Percentiles rank a stretch among this genome's conserved stretches.
phyloP scores from a whole-genome alignment of 1,139 yeast genomes.

The Yamadazyma atmosphaerica region DNA sequence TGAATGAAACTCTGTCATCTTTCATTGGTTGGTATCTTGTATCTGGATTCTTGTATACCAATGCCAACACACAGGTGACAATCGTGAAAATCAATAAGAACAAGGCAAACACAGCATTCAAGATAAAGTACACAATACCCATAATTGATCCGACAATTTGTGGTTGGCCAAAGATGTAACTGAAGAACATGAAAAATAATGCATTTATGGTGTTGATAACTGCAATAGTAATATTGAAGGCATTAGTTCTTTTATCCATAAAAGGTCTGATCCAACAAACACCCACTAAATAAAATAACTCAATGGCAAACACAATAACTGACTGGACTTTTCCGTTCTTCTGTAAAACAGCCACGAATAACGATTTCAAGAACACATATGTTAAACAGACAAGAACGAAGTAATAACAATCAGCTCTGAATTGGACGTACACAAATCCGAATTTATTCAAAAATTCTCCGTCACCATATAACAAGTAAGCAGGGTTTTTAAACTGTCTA shows the following conservation, averaged over 20 bases:
- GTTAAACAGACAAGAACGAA: conserved; percentile 66
- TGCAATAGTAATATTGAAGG: conserved; percentile 83
- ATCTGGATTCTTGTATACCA: conserved; percentile 90
- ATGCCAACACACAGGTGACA: conserved; percentile 81
- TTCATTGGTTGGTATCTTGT: conserved; percentile 95
- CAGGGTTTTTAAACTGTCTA: conserved; percentile 82
- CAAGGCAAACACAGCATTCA: conserved; percentile 88
- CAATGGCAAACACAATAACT: conserved; percentile 71
- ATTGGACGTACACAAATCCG: conserved; percentile 92
- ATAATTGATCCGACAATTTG: conserved; percentile 85
- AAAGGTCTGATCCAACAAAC: conserved; percentile 79
- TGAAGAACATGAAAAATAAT: conserved; percentile 83
- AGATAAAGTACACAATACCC: conserved; percentile 87
- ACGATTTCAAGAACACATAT: conserved; percentile 71
- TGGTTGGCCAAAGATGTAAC: conserved; percentile 81
- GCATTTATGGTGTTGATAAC: conserved; percentile 80
- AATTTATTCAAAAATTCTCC: conserved; percentile 76
- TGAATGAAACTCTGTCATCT: conserved; percentile 92
- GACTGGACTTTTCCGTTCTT: conserved; percentile 78
- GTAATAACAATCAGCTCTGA: conserved; percentile 83
- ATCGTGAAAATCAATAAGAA: conserved; percentile 81
- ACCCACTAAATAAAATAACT: conserved; percentile 62
- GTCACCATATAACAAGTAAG: conserved; percentile 87
- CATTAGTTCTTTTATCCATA: conserved; percentile 93
- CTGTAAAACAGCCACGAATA: conserved; percentile 87